Base-by-base conservation (phyloP, 371 early-diverging fungal species). In the Amoeboaphelidium protococcarum region DNA sequence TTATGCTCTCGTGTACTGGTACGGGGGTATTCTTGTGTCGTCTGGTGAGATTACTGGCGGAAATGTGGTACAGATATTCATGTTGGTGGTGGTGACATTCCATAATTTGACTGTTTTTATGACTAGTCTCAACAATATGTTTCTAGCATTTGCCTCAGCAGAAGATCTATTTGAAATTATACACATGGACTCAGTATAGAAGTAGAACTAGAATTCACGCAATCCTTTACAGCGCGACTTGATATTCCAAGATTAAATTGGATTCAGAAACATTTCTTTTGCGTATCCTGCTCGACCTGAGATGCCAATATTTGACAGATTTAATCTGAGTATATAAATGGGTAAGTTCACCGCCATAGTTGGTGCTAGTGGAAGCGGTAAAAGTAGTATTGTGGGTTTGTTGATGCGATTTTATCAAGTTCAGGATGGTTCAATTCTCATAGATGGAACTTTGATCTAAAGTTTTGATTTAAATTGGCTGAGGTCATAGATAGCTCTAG, bases 271-370 rank as follows among this genome's bases (percentile, higher is more conserved):
- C 25, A 59, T 68, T 22, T 23, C 41, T 21, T 62, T 64, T 43
- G 23, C n/a, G 2, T 58, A 57, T 24, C 54, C 52, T 25, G 55
- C 44, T 40, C 40, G 60, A 2, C 47, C 52, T 1, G 54, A 53
- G 13, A 43, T 49, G 13, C 2, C 21, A 16, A 54, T 55, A n/a
- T 48, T 60, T 13, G 20, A 47, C 1, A 31, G 49, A 19, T 44
- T 55, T 10, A 40, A 46, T 12, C 23, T 58, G 26, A 6, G 2
- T 21, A 48, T 65, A 40, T 53, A 13, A 26, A 21, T 41, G 1
- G 72, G 72, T 41, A 47, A 52, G 3, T 66, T 63, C 2, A 61
- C 64, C 25, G 70, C 69, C 3, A 53, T 72, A 4, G 70, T 72
- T 13, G 70, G 69, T 59, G 52, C 40, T 37, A 65, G 13, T 19